phyloP scores from a whole-genome alignment of 805 yeast genomes.

The Metschnikowia cubensis region DNA sequence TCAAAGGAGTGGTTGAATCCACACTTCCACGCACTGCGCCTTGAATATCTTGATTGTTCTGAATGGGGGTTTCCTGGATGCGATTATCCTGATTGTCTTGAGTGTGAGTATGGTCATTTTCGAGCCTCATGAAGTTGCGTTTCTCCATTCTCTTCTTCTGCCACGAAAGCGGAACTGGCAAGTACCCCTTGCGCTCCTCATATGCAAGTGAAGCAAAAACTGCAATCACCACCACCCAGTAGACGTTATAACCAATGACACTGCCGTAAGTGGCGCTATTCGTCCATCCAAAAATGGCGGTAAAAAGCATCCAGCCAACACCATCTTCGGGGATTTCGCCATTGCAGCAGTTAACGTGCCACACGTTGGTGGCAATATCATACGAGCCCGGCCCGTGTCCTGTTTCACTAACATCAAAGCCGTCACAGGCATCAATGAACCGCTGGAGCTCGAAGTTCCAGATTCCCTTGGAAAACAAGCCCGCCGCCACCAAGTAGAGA shows the following conservation, averaged over 20 bases:
- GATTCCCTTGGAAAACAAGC: constrained; percentile 78
- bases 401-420: constrained; percentile 80
- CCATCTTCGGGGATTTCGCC: constrained; percentile 76
- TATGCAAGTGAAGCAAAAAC: constrained; percentile 38
- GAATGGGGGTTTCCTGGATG: too few relatives aligned
- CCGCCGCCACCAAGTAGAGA: constrained; percentile 81
- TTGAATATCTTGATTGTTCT: neutral
- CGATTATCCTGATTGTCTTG: too few relatives aligned
- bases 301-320: constrained; percentile 77
- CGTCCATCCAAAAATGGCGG: constrained; percentile 91
- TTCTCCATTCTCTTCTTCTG: constrained; percentile 15
- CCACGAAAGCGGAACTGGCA: constrained; percentile 38
- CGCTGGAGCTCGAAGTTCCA: constrained; percentile 85
- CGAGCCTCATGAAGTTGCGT: neutral
- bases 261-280: constrained; percentile 91
- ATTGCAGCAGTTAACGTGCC: constrained; percentile 96
- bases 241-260: constrained; percentile 63
- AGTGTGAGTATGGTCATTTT: neutral
- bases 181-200: constrained; percentile 56
- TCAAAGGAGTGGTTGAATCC: constrained; percentile 27
- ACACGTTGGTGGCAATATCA: constrained; percentile 70
- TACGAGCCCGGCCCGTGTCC: constrained; percentile 95
- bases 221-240: constrained; percentile 58
- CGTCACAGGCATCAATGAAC: constrained; percentile 70
- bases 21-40: constrained; percentile 18